Evolutionary conservation across 805 yeast genomes (phyloP).

Genomic region (Yamadazyma paraphyllophila): DNA sequence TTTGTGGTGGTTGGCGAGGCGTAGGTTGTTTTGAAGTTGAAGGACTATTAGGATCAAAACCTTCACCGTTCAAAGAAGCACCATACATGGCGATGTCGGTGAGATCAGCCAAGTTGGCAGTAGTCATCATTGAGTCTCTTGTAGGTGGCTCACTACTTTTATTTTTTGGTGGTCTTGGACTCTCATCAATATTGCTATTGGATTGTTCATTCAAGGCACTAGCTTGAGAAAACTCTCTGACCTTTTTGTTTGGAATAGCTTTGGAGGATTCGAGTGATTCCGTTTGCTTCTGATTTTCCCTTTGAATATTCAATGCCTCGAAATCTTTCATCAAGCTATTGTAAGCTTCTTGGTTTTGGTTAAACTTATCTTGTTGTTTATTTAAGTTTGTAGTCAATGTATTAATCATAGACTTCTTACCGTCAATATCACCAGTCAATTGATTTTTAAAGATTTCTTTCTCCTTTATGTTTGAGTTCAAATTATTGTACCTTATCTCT

Average conservation of each 20-base stretch:
- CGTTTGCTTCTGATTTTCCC: background rate
- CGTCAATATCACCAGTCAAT: constrained; percentile 20
- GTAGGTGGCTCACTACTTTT: background rate
- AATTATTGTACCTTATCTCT: constrained; percentile 9
- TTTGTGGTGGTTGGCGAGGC: background rate
- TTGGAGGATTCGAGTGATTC: background rate
- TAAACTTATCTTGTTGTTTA: constrained; percentile 16
- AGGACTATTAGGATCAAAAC: constrained; percentile 10
- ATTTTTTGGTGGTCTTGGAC: background rate
- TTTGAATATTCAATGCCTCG: constrained; percentile 5
- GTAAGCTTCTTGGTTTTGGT: constrained; percentile 10
- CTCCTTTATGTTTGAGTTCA: constrained; percentile 20
- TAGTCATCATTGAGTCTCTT: constrained; percentile 19
- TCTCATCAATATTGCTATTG: background rate
- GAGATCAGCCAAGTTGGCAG: constrained; percentile 33
- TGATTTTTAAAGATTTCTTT: constrained; percentile 21
- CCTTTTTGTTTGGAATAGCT: too few species aligned
- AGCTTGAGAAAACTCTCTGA: background rate
- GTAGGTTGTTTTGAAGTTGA: constrained; percentile 1
- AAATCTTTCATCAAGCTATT: constrained; percentile 10
- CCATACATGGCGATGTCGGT: constrained; percentile 39
- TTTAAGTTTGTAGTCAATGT: constrained; percentile 16
- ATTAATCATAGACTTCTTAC: constrained; percentile 19
- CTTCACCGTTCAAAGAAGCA: constrained; percentile 31
- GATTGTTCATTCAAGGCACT: background rate